Evolutionary conservation across 306 rosid species (phyloP), one percentile per base, ranked within the genome.

Genomic region (Citrullus colocynthis): DNA sequence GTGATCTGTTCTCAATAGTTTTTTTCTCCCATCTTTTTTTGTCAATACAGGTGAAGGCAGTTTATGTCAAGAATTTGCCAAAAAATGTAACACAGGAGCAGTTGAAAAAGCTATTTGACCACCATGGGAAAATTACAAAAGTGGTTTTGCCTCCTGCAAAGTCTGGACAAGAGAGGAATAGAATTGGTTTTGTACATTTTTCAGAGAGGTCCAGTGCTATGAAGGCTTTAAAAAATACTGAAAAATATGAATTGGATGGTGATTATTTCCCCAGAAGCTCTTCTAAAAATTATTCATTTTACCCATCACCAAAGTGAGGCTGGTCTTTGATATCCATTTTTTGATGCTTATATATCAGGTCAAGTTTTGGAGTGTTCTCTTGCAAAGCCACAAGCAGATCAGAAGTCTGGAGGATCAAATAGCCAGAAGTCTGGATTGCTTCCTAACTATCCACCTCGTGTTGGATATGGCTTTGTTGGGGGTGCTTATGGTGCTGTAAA

Each of bases 181-280:
- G 98, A 86, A 95, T 95, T 54, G 97, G 97, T 57, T 95, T 95
- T 87, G 93, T 95, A 64, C 98, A 95, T 90, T 95, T 95, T 86
- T 81, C 89, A 55, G 98, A 95, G 82, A 90, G 97, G 81, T 88
- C 97, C 61, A 85, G 86, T 87, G 97, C 97, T 65, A 89, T 95
- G 98, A 92, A 90, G 88, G 97, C 98, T 51, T 87, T 95, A 45
- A 86, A 95, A 85, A 95, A 87, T 84, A 89, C 96, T 10, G 97
- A 92, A 87, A 92, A 79, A 88, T 95, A 95, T 83, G 96, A 92
- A 81, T 85, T 95, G 78, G 96, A 87, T 45, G 98, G 97, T 92
- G 83, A 76, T 41, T 36, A 67, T 65, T 61, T 42, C 36, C 69
- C 49, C 41, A 14, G 37, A 11, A 34, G 41, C 30, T 69, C 16